Conservation (phyloP, 1,139 yeast species). For the Hemisphaericaspora lyxosophila region DNA sequence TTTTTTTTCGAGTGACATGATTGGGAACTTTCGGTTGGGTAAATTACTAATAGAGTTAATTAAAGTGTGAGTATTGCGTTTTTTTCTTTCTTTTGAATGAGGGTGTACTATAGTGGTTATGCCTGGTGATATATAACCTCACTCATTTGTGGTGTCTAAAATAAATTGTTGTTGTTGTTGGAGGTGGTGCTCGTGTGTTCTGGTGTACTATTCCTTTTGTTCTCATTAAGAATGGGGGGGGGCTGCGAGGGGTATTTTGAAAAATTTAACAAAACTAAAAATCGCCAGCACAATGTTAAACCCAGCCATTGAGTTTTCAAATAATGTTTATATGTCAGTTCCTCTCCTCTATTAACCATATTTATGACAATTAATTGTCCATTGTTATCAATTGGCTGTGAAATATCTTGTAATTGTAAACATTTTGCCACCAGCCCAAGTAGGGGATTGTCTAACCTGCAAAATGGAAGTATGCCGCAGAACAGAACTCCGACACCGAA, state of each 20-base stretch:
- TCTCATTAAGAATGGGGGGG: background rate
- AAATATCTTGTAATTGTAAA: background rate
- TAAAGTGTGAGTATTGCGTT: too few relatives aligned
- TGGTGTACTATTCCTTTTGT: too few relatives aligned
- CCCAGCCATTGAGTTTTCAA: slow-evolving; percentile 1
- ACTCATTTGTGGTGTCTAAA: too few relatives aligned
- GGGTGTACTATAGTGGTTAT: too few relatives aligned
- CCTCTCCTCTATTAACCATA: too few relatives aligned
- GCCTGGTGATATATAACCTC: too few relatives aligned
- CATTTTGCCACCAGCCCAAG: slow-evolving; percentile 5
- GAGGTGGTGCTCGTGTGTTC: slow-evolving; percentile 2
- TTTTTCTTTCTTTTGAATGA: too few relatives aligned
- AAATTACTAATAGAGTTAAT: too few relatives aligned
- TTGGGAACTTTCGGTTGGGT: too few relatives aligned
- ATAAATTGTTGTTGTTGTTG: background rate
- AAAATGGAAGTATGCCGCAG: slow-evolving; percentile 12
- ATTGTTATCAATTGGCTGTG: background rate
- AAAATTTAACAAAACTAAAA: too few relatives aligned
- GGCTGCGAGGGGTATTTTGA: background rate
- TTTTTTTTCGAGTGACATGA: too few relatives aligned
- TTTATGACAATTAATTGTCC: too few relatives aligned
- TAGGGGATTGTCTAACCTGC: slow-evolving; percentile 3
- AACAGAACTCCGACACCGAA: slow-evolving; percentile 24
- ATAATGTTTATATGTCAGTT: background rate
- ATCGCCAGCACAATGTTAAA: background rate